Conservation (phyloP, 2,329 filamentous ascomycete genomes). For the Laburnicola sp. region DNA sequence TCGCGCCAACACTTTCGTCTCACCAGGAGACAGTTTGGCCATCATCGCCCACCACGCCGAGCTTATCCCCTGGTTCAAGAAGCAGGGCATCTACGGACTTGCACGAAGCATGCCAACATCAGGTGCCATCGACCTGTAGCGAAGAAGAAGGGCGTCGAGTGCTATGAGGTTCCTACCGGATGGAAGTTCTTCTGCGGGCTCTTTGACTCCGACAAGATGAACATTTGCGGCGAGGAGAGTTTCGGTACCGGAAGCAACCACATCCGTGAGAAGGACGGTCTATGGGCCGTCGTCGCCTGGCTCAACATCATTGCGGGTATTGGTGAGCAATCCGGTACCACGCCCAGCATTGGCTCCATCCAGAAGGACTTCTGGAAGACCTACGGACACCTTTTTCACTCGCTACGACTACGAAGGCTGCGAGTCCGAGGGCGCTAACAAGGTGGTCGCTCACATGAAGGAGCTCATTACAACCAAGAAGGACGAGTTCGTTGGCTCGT, state of each 20-base stretch:
- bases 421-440: slow-evolving; percentile 85
- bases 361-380: slow-evolving; percentile 96
- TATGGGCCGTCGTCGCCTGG: slow-evolving; percentile 98
- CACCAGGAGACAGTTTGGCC: slow-evolving; percentile 92
- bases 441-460: slow-evolving; percentile 80
- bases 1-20: slow-evolving; percentile 94
- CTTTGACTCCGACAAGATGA: slow-evolving; percentile 98
- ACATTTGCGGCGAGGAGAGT: slow-evolving; percentile 97
- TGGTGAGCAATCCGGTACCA: slow-evolving; percentile 76
- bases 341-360: slow-evolving; percentile 91
- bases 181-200: slow-evolving; percentile 99
- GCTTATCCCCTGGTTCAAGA: slow-evolving; percentile 97
- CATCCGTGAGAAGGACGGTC: slow-evolving; percentile 97
- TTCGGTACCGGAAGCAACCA: slow-evolving; percentile 99
- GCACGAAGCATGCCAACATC: slow-evolving; percentile 98
- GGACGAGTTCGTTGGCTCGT: slow-evolving; percentile 79
- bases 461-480: slow-evolving; percentile 72
- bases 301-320: slow-evolving; percentile 97
- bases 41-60: slow-evolving; percentile 98
- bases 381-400: slow-evolving; percentile 97
- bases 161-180: slow-evolving; percentile 96
- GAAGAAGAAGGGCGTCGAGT: slow-evolving; percentile 86
- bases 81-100: slow-evolving; percentile 92
- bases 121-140: slow-evolving; percentile 94
- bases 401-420: slow-evolving; percentile 98